Evolutionary conservation across 768 basidiomycete species (phyloP).

Genomic region (Rhodotorula taiwanensis): DNA sequence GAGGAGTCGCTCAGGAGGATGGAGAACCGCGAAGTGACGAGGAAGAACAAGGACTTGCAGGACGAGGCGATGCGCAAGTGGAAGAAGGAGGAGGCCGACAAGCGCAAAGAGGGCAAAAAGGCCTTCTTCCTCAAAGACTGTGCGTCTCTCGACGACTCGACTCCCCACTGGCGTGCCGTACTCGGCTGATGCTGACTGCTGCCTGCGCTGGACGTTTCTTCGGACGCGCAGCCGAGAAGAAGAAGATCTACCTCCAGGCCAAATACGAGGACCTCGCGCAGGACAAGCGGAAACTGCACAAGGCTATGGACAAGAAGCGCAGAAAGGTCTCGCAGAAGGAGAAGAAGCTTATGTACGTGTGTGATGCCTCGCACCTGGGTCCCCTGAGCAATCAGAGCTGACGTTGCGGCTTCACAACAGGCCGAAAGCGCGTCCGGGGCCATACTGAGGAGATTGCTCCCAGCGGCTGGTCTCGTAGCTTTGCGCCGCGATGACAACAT

Average conservation of each 20-base stretch:
- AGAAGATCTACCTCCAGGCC: constrained; percentile 33
- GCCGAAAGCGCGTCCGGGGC: not conserved
- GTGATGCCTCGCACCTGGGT: not conserved
- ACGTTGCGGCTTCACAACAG: not conserved
- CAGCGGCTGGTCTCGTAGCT: not conserved
- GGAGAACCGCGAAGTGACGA: constrained; percentile 29
- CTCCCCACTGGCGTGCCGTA: not conserved
- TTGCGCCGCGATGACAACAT: too few species aligned
- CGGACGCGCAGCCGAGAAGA: constrained; percentile 23
- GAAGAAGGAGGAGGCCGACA: constrained; percentile 24
- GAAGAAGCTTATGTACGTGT: constrained; percentile 31
- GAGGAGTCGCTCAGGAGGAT: constrained; percentile 28
- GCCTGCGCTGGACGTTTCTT: not conserved
- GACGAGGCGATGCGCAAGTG: constrained; percentile 24
- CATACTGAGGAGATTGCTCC: not conserved
- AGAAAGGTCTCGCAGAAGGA: constrained; percentile 33
- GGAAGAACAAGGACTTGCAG: constrained; percentile 28
- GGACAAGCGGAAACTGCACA: constrained; percentile 36
- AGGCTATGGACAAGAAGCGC: constrained; percentile 37
- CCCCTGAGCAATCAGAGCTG: not conserved
- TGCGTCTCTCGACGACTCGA: not conserved
- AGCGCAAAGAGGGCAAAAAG: constrained; percentile 29
- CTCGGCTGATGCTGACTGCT: too few species aligned
- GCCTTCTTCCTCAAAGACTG: constrained; percentile 35
- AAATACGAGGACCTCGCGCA: constrained; percentile 33